A percentile compares a stretch with the other conserved stretches of the same genome.
These are phyloP conservation scores for Euphorbia celastroides DNA, from an alignment of 441 rosid species.

Conservation along the genomic window DNA sequence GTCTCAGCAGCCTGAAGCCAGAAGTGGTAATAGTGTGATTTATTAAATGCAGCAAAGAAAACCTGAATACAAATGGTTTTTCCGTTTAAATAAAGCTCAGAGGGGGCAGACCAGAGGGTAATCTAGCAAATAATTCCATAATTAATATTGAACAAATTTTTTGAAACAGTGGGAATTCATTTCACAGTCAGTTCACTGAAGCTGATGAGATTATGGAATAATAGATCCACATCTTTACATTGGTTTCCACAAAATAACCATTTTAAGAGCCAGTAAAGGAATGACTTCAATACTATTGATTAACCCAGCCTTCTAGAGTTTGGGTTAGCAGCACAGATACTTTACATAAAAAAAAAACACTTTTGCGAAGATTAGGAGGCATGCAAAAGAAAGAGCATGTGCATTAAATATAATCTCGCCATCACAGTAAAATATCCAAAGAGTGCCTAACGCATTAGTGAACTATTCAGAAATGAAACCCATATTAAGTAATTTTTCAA, in stretches of 20 bases:
- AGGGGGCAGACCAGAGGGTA: neutral
- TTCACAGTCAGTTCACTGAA: neutral
- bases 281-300: neutral
- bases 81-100: slow-evolving; percentile 15
- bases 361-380: too few relatives aligned
- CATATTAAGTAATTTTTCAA: neutral
- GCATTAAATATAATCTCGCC: too few relatives aligned
- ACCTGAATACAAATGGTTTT: slow-evolving; percentile 40
- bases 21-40: slow-evolving; percentile 72
- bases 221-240: neutral
- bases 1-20: slow-evolving; percentile 87
- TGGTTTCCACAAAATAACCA: neutral
- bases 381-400: too few relatives aligned
- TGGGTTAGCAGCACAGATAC: neutral
- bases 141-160: neutral
- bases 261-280: neutral
- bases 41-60: slow-evolving; percentile 68
- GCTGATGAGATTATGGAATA: neutral
- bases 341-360: too few relatives aligned
- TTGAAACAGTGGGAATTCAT: neutral
- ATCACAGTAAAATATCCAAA: too few relatives aligned
- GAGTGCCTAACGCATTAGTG: too few relatives aligned
- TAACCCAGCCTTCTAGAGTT: neutral
- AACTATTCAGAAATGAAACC: too few relatives aligned
- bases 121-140: neutral